These are phyloP conservation scores for Hypoxylon crocopeplum DNA, from an alignment of 495 filamentous ascomycete species.

Conservation along the genomic window DNA sequence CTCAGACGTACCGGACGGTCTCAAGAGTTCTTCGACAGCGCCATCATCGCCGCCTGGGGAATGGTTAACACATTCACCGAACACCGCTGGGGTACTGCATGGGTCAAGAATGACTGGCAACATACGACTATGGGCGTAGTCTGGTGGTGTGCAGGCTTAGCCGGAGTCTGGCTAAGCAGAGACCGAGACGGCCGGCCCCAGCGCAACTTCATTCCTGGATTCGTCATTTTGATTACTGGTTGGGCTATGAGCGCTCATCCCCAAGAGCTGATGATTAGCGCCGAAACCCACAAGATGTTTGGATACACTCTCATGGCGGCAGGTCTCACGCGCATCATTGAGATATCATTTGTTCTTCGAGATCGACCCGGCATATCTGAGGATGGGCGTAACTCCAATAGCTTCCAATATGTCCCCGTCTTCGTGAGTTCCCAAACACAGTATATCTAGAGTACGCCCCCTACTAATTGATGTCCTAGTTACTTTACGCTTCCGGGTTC, in stretches of 20 bases:
- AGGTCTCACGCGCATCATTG: slow-evolving; percentile 82
- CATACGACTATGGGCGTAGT: slow-evolving; percentile 97
- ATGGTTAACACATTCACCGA: slow-evolving; percentile 98
- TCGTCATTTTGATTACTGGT: slow-evolving; percentile 92
- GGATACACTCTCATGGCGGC: slow-evolving; percentile 96
- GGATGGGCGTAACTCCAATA: slow-evolving; percentile 66
- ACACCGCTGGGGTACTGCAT: slow-evolving; percentile 87
- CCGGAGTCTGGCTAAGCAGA: slow-evolving; percentile 90
- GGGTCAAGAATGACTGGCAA: slow-evolving; percentile 96
- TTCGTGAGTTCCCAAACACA: slow-evolving; percentile 68
- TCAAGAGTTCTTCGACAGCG: slow-evolving; percentile 96
- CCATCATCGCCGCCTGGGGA: slow-evolving; percentile 91
- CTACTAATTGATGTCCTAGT: slow-evolving; percentile 53
- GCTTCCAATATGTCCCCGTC: slow-evolving; percentile 90
- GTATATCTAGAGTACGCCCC: not conserved
- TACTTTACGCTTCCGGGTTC: slow-evolving; percentile 92
- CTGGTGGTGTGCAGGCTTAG: slow-evolving; percentile 93
- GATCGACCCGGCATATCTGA: slow-evolving; percentile 70
- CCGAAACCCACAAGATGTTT: slow-evolving; percentile 89
- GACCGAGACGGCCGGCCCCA: slow-evolving; percentile 83
- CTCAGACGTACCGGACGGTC: slow-evolving; percentile 81
- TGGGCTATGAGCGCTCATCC: slow-evolving; percentile 93
- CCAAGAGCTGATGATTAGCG: slow-evolving; percentile 80
- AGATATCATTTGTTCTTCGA: slow-evolving; percentile 84
- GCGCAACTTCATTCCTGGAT: slow-evolving; percentile 89